Evolutionary conservation across 2,329 filamentous ascomycete genomes (phyloP).

Genomic region (Cryphonectria parasitica): DNA sequence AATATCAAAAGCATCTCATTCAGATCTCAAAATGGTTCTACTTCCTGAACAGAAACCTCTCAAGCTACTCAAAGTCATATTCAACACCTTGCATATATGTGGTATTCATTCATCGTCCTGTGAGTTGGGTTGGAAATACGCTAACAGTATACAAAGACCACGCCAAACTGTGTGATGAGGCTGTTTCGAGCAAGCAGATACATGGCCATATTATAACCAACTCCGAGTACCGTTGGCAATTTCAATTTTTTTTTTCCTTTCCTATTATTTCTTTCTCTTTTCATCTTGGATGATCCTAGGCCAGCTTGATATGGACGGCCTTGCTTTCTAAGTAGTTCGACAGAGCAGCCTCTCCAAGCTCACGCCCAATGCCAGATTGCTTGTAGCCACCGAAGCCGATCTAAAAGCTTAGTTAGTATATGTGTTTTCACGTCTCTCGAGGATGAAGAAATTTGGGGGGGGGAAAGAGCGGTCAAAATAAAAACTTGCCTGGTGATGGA

Average conservation of each 20-base stretch:
- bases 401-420: neutral
- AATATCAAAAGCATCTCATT: too few species aligned
- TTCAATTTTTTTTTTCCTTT: neutral
- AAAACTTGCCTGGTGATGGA: slow-evolving; percentile 35
- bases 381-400: slow-evolving; percentile 74
- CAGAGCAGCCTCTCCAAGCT: slow-evolving; percentile 71
- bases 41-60: too few species aligned
- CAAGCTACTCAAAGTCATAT: neutral
- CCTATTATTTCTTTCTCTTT: neutral
- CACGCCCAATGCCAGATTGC: slow-evolving; percentile 76
- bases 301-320: slow-evolving; percentile 33
- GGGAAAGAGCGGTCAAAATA: neutral
- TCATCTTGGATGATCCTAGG: neutral
- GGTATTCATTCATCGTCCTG: neutral
- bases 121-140: neutral
- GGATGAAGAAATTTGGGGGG: slow-evolving; percentile 1
- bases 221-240: neutral
- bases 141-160: neutral
- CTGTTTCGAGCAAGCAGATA: neutral
- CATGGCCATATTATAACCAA: neutral
- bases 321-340: slow-evolving; percentile 72
- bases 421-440: neutral
- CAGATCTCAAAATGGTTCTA: too few species aligned
- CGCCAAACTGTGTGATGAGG: neutral
- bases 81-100: neutral